Evolutionary conservation across 805 yeast species (phyloP), one percentile per base, ranked within the genome.

Genomic region (Saturnispora saitoi): DNA sequence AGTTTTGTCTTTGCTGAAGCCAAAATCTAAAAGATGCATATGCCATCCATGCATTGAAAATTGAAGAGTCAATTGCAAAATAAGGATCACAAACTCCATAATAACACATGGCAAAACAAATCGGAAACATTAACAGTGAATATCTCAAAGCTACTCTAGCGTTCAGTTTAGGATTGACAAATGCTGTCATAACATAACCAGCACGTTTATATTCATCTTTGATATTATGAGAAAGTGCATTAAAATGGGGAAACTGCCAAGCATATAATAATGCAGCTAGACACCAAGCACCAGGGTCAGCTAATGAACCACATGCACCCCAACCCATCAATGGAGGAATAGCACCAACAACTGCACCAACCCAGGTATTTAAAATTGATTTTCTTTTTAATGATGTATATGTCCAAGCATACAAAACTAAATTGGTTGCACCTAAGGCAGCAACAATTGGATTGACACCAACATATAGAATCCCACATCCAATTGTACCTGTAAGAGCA

Each of bases 271-370:
- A 68, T 0, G 84, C 87, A 1, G 97, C 97, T 22, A 93, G 70
- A 60, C 90, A 80, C 98, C 98, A 91, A 3, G 95, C 95, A 7
- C 93, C 97, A 0, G 98, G 96, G 54, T 88, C 86, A 3, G 75
- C 56, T 32, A 90, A 67, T 0, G 89, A 77, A 3, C 87, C 79
- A 11, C 96, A 85, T 0, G 91, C 88, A 2, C 96, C 96, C 99
- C 99, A 93, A 2, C 99, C 99, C 99, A 93, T 93, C 45, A 93
- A 73, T 19, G 99, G 99, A 0, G 99, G 99, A 42, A 93, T 86
- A 0, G 97, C 99, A 4, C 99, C 99, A 4, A 93, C 99, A n/a
- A 93, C 64, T 0, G 99, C 99, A 17, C 99, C 99, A 3, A 93
- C 93, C 99, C 99, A 93, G 0, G 99, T 93, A 65, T 93, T 93